Evolutionary conservation across 805 yeast species (phyloP).

Genomic region (Vanderwaltozyma tropicalis): DNA sequence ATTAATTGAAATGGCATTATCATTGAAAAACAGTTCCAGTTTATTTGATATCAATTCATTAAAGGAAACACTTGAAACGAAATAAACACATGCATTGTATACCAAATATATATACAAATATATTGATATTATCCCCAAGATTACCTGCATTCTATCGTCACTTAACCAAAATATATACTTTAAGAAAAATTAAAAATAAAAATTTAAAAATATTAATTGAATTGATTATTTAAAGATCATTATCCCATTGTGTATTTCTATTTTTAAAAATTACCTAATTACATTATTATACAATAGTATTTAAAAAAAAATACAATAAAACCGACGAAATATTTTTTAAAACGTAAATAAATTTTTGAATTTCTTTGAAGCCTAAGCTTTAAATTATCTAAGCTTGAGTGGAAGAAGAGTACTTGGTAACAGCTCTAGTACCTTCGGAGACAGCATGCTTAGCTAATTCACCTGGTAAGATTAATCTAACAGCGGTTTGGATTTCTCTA

Average conservation of each 20-base stretch:
- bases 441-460: conserved; percentile 98
- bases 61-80: background rate
- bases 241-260: conserved; percentile 3
- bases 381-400: conserved; percentile 30
- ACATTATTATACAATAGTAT: conserved; percentile 4
- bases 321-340: conserved; percentile 30
- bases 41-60: background rate
- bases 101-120: too few species aligned
- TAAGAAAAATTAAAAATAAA: background rate
- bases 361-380: too few species aligned
- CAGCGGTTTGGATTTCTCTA: conserved; percentile 98
- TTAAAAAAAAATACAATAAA: conserved; percentile 2
- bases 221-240: conserved; percentile 2
- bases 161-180: background rate
- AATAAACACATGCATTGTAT: background rate
- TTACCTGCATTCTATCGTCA: too few species aligned
- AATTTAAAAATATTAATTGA: background rate
- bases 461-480: conserved; percentile 95
- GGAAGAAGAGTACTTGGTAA: conserved; percentile 83
- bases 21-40: background rate
- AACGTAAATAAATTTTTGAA: background rate
- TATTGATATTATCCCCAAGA: too few species aligned
- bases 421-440: conserved; percentile 97
- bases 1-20: background rate
- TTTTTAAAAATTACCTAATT: conserved; percentile 3